Evolutionary conservation across 306 rosid genomes (phyloP).

Genomic region (Leucaena leucocephala): DNA sequence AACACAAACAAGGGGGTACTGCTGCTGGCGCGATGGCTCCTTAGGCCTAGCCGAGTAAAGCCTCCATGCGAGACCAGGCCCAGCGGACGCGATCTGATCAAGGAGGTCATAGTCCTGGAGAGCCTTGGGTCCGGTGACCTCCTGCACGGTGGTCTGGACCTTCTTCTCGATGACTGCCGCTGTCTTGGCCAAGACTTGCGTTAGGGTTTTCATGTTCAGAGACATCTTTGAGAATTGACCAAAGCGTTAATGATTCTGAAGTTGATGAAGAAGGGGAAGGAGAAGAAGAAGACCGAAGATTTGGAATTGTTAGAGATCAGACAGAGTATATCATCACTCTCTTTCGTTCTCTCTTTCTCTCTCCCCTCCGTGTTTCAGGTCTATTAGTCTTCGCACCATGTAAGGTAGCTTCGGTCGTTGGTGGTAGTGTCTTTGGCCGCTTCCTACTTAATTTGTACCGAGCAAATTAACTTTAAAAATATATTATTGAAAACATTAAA

Average conservation of each 20-base stretch:
- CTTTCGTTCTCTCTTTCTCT: too few species aligned
- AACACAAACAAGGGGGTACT: slow-evolving; percentile 86
- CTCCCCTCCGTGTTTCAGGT: not conserved
- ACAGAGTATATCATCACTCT: not conserved
- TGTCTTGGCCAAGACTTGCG: slow-evolving; percentile 97
- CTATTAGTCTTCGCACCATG: too few species aligned
- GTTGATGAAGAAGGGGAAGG: not conserved
- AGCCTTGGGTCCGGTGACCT: slow-evolving; percentile 94
- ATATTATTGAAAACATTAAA: too few species aligned
- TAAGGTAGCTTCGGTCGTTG: too few species aligned
- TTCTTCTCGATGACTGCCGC: slow-evolving; percentile 92
- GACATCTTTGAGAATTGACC: slow-evolving; percentile 49
- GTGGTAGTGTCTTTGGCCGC: too few species aligned
- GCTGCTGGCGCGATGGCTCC: slow-evolving; percentile 80
- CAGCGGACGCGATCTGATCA: slow-evolving; percentile 96
- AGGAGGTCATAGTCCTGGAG: slow-evolving; percentile 93
- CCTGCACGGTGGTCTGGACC: slow-evolving; percentile 93
- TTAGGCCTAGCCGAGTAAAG: slow-evolving; percentile 77
- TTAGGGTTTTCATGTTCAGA: slow-evolving; percentile 90
- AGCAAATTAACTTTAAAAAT: too few species aligned
- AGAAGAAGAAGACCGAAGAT: not conserved
- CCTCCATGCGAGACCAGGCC: slow-evolving; percentile 84
- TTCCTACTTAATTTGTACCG: too few species aligned
- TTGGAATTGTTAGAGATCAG: not conserved
- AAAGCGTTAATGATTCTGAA: not conserved